Base-by-base conservation (phyloP, 306 rosid genomes). In the Sicyos baderoa region DNA sequence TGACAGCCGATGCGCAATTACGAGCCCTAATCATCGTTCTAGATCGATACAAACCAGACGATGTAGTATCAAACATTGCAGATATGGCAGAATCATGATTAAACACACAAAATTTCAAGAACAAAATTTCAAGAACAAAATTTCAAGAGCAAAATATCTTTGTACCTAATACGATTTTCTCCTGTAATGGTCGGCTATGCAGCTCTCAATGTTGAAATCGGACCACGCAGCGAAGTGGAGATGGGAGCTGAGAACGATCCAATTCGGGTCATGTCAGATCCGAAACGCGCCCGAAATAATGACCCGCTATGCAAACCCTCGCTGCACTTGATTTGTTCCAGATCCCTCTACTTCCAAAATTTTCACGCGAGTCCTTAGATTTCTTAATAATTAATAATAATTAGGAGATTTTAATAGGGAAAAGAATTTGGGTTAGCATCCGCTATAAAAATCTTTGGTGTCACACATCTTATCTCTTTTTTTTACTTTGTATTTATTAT, bases 221-320 rank as follows among this genome's bases (percentile, higher is more conserved):
- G 50, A 48, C 42, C 22, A 8, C 55, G 71, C 42, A 21, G 4
- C 3, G 22, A 22, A 66, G 27, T 66, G 53, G 44, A 23, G 55
- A 23, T 47, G 71, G 1, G 22, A 22, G 42, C 14, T 22, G 55
- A 49, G 54, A 4, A 21, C 54, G 54, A 64, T 47, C 52, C 54
- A 14, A 1, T 47, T 23, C 71, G 71, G 71, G 56, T 66, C 56
- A 4, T 27, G 42, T 15, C 23, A 9, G 56, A 66, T 45, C 55
- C 71, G 71, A 12, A 10, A 10, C 17, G 68, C n/a, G 48, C 68
- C 68, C 68, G 50, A 4, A 5, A 9, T 40, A 9, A 13, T 40
- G 68, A 62, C 68, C 68, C 68, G 68, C 16, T 62, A 17, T 2
- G 23, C 44, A 17, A 61, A 35, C 49, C 68, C 68, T 18, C 51